These are phyloP conservation scores for Aspergillus sp. DNA, from an alignment of 2,329 filamentous ascomycete species.

Conservation along the genomic window DNA sequence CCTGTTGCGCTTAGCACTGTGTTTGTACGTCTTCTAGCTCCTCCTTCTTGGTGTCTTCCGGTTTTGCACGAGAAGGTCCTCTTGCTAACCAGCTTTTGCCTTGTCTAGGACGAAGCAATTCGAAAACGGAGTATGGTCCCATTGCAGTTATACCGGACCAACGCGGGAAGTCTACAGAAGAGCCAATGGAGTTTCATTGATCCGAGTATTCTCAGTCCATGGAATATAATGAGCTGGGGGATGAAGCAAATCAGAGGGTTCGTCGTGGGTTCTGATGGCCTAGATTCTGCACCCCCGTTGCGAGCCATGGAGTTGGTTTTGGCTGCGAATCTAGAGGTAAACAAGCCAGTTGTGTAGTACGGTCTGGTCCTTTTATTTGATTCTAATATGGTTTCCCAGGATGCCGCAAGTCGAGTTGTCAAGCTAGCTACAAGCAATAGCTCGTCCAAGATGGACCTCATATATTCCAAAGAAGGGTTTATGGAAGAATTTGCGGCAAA, in stretches of 20 bases:
- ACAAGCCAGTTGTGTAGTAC: neutral
- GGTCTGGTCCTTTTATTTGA: conserved; percentile 12
- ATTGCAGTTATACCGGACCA: conserved; percentile 57
- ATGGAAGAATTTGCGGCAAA: conserved; percentile 48
- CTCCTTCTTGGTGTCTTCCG: neutral
- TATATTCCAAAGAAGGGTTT: conserved; percentile 61
- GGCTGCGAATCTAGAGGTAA: conserved; percentile 51
- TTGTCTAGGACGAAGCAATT: conserved; percentile 56
- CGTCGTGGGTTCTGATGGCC: conserved; percentile 40
- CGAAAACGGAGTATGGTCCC: conserved; percentile 61
- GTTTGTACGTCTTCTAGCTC: conserved; percentile 41
- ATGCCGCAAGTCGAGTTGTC: conserved; percentile 48
- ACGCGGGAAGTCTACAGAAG: conserved; percentile 63
- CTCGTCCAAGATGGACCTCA: conserved; percentile 52
- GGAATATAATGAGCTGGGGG: conserved; percentile 67
- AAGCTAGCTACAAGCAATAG: conserved; percentile 38
- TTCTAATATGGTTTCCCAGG: conserved; percentile 19
- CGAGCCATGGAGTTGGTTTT: conserved; percentile 39
- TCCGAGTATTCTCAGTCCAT: conserved; percentile 47
- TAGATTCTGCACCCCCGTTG: conserved; percentile 25
- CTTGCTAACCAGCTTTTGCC: neutral
- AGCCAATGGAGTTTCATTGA: conserved; percentile 53
- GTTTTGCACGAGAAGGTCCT: neutral
- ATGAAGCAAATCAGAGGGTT: conserved; percentile 56
- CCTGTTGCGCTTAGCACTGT: conserved; percentile 75